Evolutionary conservation across 2,329 filamentous ascomycete genomes (phyloP), one percentile per base, ranked within the genome.

Genomic region (Phialophora tarda): DNA sequence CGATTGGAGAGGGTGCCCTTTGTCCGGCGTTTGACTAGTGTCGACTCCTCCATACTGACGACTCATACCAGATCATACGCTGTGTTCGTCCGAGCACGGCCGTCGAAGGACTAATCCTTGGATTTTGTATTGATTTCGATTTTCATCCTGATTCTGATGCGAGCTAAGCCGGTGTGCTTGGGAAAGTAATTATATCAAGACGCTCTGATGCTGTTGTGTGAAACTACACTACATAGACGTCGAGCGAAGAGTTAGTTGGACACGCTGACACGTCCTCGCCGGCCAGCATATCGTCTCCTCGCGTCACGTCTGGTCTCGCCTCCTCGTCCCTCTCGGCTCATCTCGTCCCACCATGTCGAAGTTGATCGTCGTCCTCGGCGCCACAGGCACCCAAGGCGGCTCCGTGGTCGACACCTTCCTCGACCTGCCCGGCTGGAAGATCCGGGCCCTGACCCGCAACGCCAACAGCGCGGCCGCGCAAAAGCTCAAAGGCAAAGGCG

Each of bases 371-470:
- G 77, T 86, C 21, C 82, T 85, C 60, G 83, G 84, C 7, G 83
- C 82, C 32, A 86, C 84, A 0, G 83, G 83, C 66, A 78, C 81
- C 24, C 84, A 86, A 72, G 83, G 84, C 21, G 75, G 81, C 6
- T 69, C 67, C 1, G 65, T 69, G 17, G 62, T 63, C 26, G 28
- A 63, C 17, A 63, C 67, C 3, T 77, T 77, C 59, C 69, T 76
- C 7, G 53, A 71, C 11, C 55, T 71, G 1, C 68, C 72, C 10
- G 66, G 68, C 47, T 79, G 74, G 73, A 62, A 71, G 10, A 71
- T 79, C 48, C 77, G 77, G 28, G 75, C 72, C 47, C 44, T 79
- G 12, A 77, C 77, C 7, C 73, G 77, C 4, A 71, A 77, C 41
- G 66, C 74, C 12, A 68, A 67, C 21, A 73, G 71, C 4, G 26